Percentiles rank a stretch among this genome's conserved stretches.
phyloP scores from a whole-genome alignment of 1,139 yeast species.

The Hyphopichia pseudoburtonii region DNA sequence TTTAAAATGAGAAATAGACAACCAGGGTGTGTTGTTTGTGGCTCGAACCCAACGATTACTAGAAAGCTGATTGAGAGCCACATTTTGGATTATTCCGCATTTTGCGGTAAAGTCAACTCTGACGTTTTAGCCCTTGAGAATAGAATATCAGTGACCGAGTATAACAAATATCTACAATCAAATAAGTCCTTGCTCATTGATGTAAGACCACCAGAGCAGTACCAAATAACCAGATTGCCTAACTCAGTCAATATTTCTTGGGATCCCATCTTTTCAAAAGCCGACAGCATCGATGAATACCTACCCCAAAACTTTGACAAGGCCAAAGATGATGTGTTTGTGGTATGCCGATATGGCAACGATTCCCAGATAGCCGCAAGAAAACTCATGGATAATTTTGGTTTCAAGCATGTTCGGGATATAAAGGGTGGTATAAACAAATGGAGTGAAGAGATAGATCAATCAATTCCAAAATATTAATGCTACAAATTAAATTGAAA shows the following conservation, averaged over 20 bases:
- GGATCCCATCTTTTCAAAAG: slow-evolving; percentile 42
- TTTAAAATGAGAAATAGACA: slow-evolving; percentile 81
- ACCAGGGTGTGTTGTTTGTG: slow-evolving; percentile 63
- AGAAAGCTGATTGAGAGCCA: slow-evolving; percentile 44
- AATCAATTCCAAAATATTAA: slow-evolving; percentile 60
- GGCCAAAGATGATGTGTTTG: slow-evolving; percentile 27
- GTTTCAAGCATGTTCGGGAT: slow-evolving; percentile 57
- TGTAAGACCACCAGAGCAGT: slow-evolving; percentile 82
- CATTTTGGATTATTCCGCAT: slow-evolving; percentile 59
- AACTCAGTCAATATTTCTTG: slow-evolving; percentile 65
- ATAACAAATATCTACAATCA: slow-evolving; percentile 4
- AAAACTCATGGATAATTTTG: slow-evolving; percentile 50
- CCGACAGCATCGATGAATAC: slow-evolving; percentile 21
- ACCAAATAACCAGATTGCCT: slow-evolving; percentile 60
- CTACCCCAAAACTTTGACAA: slow-evolving; percentile 25
- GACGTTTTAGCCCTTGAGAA: slow-evolving; percentile 38
- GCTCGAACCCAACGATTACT: slow-evolving; percentile 50
- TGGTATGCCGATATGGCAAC: slow-evolving; percentile 85
- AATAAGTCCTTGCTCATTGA: slow-evolving; percentile 51
- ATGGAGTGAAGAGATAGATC: slow-evolving; percentile 69
- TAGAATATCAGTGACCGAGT: slow-evolving; percentile 48
- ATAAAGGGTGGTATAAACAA: slow-evolving; percentile 73
- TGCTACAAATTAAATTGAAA: neutral
- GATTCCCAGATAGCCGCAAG: slow-evolving; percentile 82
- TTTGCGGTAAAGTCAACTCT: slow-evolving; percentile 67